Conservation (phyloP, 2,329 filamentous ascomycete genomes). For the Periconia macrospinosa region DNA sequence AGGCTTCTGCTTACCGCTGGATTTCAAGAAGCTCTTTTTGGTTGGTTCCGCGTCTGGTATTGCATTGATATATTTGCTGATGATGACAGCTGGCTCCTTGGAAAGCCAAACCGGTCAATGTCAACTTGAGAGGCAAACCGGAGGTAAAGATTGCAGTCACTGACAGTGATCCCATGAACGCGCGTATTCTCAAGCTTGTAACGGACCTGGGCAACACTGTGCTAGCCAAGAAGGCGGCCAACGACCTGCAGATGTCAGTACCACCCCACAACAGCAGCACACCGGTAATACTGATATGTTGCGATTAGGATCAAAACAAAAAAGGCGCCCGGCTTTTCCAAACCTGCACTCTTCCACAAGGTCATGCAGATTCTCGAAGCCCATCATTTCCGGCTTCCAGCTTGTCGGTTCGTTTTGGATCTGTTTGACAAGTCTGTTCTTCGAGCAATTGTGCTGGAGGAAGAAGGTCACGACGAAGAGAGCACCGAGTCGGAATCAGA, state of each 20-base stretch:
- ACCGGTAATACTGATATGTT: conserved; percentile 15
- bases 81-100: conserved; percentile 42
- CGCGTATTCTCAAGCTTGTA: conserved; percentile 80
- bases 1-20: conserved; percentile 81
- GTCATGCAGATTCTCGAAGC: conserved; percentile 83
- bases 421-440: conserved; percentile 91
- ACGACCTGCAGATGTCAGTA: conserved; percentile 68
- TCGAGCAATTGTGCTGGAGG: conserved; percentile 78
- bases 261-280: neutral
- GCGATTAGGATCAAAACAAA: conserved; percentile 69
- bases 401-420: conserved; percentile 88
- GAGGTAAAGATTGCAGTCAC: conserved; percentile 60
- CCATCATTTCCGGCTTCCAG: conserved; percentile 84
- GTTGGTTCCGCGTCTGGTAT: conserved; percentile 42
- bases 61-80: conserved; percentile 15
- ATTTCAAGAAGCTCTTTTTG: conserved; percentile 78
- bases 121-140: conserved; percentile 34
- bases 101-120: conserved; percentile 32
- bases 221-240: conserved; percentile 81
- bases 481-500: conserved; percentile 40
- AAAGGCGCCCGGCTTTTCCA: conserved; percentile 74
- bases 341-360: conserved; percentile 78
- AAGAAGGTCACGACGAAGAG: conserved; percentile 55
- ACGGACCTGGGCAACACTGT: conserved; percentile 92
- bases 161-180: conserved; percentile 64